Conservation (phyloP, 495 filamentous ascomycete genomes). For the Poronia punctata region DNA sequence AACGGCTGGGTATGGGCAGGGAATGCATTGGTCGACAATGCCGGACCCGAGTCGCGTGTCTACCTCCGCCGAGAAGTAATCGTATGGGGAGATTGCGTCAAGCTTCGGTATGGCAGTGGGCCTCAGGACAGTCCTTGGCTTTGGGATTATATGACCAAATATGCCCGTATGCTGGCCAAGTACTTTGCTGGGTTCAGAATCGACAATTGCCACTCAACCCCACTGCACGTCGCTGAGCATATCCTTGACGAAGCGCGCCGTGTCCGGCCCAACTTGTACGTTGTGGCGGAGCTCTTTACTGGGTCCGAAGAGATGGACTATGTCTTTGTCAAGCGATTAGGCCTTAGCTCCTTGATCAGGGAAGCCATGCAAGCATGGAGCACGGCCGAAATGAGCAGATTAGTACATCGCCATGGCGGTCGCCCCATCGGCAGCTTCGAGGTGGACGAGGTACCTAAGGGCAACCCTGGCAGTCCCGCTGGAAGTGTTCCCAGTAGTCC, state of each 20-base stretch:
- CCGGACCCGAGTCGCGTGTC: conserved; percentile 77
- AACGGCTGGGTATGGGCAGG: conserved; percentile 99
- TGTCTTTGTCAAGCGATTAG: conserved; percentile 85
- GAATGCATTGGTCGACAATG: conserved; percentile 88
- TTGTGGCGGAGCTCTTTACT: conserved; percentile 94
- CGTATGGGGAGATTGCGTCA: conserved; percentile 97
- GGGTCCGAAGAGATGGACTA: conserved; percentile 95
- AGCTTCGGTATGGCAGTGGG: conserved; percentile 79
- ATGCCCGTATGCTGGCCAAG: conserved; percentile 88
- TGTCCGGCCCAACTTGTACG: conserved; percentile 80
- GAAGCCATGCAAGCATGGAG: conserved; percentile 99
- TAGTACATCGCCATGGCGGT: conserved; percentile 92
- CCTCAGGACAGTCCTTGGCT: conserved; percentile 85
- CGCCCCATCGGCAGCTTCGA: conserved; percentile 95
- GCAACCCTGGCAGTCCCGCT: conserved; percentile 16
- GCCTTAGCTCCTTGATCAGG: conserved; percentile 82
- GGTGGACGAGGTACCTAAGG: conserved; percentile 52
- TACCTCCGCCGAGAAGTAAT: conserved; percentile 94
- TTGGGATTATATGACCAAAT: conserved; percentile 92
- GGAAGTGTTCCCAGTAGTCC: conserved; percentile 24
- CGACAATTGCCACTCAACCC: conserved; percentile 98
- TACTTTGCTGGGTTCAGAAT: conserved; percentile 95
- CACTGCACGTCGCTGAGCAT: conserved; percentile 86
- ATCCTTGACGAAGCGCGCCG: conserved; percentile 85
- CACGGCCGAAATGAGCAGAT: conserved; percentile 79